Evolutionary conservation across 495 filamentous ascomycete genomes (phyloP), one percentile per base, ranked within the genome.

Genomic region (Penicillium cinerascens): DNA sequence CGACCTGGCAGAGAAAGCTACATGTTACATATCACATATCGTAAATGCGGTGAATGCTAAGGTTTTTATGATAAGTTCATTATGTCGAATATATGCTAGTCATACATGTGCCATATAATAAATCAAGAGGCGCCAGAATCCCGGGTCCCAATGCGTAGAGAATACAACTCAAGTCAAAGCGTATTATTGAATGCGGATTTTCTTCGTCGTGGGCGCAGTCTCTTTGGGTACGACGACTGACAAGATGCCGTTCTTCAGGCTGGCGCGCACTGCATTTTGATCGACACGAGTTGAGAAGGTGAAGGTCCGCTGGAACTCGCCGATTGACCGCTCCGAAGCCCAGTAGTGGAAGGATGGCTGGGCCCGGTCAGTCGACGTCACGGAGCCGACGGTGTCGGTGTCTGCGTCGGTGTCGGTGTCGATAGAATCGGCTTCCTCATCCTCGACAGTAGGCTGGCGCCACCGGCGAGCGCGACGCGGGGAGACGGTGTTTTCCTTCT

Each of bases 231-330:
- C 85, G 6, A 83, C 55, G 23, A 93, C 71, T 41, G 64, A 82
- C 47, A 92, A 70, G 54, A 93, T 81, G 8, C 89, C 89, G 63
- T 92, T 82, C 72, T 85, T 87, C 61, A 92, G 63, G 44, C 69
- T 81, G 11, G 92, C 92, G 55, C 75, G 85, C 49, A 96, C 91
- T 13, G 54, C 66, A 41, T 96, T 87, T 57, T 89, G 84, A 65
- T 96, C 84, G 29, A 96, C 80, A 10, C 81, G 78, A 7, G 66
- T 67, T 0, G 89, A 82, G 78, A 97, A 96, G 47, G 64, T 80
- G 77, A 97, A 96, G 22, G 74, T 76, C 47, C 91, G 82, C 33
- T 82, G 76, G 78, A 96, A 97, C 46, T 87, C 77, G 56, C 92
- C 92, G 46, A 89, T 73, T 7, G 75, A 82, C 58, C 92, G 87